Evolutionary conservation across 2,329 filamentous ascomycete species (phyloP), one percentile per base, ranked within the genome.

Genomic region (Ascochyta clinopodiicola): DNA sequence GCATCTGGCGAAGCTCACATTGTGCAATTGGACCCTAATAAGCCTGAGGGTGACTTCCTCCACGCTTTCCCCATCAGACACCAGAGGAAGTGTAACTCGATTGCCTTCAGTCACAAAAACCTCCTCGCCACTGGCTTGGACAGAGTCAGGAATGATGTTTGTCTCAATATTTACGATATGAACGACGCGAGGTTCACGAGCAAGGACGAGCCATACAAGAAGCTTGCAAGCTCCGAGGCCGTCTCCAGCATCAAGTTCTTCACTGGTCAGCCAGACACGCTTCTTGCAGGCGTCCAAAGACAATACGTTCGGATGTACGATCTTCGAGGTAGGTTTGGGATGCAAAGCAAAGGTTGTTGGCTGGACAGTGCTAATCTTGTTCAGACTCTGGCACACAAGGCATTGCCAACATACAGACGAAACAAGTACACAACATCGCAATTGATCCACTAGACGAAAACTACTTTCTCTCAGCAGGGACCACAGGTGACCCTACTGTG

Each of bases 191-290:
- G 80, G 86, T 43, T 82, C 80, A 19, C 80, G 75, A 38, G 77
- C 82, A 73, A 81, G 81, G 72, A 77, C 35, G 80, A 82, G 73
- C 83, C 73, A 64, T 80, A 69, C 75, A 85, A 70, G 74, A 83
- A 69, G 82, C 86, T 74, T 78, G 89, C 58, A 73, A 84, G 69
- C 75, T 86, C 71, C 46, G 88, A 92, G 37, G 88, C 89, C n/a
- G 88, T 95, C 22, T 91, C 89, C 1, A 93, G 90, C 68, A 86
- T 93, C 64, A 88, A 90, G 67, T 96, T 94, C 79, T 93, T 94
- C 56, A 84, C 90, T 55, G 85, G 89, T 61, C 88, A 87, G 60
- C 90, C 91, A 8, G 85, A 91, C 60, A 89, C 88, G 21, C 78
- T 95, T 10, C 85, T 93, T 25, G 87, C 88, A 25, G 90, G 89